Evolutionary conservation across 306 rosid genomes (phyloP), one percentile per base, ranked within the genome.

Genomic region (Trifolium repens): DNA sequence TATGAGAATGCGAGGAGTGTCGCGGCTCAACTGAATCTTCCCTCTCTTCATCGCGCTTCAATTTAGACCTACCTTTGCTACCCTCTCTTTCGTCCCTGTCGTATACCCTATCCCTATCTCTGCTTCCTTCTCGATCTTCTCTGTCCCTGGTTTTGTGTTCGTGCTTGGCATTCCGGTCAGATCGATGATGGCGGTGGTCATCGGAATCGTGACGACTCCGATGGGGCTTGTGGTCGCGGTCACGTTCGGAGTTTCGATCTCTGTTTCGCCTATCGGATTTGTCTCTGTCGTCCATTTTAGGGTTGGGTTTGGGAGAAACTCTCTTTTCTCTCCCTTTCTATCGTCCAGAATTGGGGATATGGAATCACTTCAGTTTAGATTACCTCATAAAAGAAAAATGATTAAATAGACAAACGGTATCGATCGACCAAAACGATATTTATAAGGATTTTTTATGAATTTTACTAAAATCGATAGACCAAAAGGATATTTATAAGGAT

Each of bases 281-380:
- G 10, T 87, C 91, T 79, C 82, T 84, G 69, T 91, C 97, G 12
- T 87, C 91, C 98, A 94, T 91, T 59, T 67, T 76, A 87, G 87
- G 96, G 89, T 79, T 89, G 87, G 96, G 89, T 79, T 89, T 78
- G 49, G 32, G 58, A 60, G 40, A 43, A 53, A 14, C 67, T 52
- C 43, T 11, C 46, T 58, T 3, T 26, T 67, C 16, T 49, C 35
- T 8, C 72, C 53, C 19, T 71, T 34, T 52, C 72, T 67, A 34
- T 70, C 60, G 49, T 70, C 1, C 4, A 32, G 11, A 32, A 27
- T 26, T 40, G 70, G 9, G 30, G 57, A 9, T 50, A 1, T 30
- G 46, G 54, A 9, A 24, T 43, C 37, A 7, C 24, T 46, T 67
- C 16, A 40, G 37, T 16, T 66, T 22, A 67, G 54, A 39, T 39